These are phyloP conservation scores for Amphirosellinia nigrospora DNA, from an alignment of 495 filamentous ascomycete genomes.

Conservation along the genomic window DNA sequence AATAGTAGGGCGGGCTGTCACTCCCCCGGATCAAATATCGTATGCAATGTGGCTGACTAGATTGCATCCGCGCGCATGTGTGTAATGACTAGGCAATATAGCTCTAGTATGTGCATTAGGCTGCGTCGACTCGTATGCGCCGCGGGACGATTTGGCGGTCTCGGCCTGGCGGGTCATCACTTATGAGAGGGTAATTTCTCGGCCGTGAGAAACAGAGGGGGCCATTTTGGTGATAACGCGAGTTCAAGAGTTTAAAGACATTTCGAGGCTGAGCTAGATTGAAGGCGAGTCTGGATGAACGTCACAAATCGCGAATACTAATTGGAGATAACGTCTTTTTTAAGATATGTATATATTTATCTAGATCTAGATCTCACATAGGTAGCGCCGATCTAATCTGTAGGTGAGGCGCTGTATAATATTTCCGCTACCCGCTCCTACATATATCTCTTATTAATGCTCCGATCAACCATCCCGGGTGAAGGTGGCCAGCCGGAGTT, in stretches of 20 bases:
- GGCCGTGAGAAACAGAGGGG: constrained; percentile 2
- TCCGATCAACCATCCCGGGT: constrained; percentile 17
- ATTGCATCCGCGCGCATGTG: background rate
- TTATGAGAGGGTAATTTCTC: constrained; percentile 3
- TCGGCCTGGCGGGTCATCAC: constrained; percentile 10
- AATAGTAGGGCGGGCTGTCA: constrained; percentile 3
- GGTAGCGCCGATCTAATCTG: constrained; percentile 17
- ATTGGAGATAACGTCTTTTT: constrained; percentile 18
- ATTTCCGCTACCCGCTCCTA: constrained; percentile 21
- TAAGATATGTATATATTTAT: too few relatives aligned
- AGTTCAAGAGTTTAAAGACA: background rate
- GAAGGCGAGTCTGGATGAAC: background rate
- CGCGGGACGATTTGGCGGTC: constrained; percentile 18
- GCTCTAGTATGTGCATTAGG: constrained; percentile 4
- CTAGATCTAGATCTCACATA: constrained; percentile 26
- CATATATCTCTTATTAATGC: constrained; percentile 21
- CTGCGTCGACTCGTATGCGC: constrained; percentile 13
- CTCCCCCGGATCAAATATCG: background rate
- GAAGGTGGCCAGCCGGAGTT: constrained; percentile 12
- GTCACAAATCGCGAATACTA: background rate
- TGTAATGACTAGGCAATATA: background rate
- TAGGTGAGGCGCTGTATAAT: constrained; percentile 8
- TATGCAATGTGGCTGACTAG: constrained; percentile 12
- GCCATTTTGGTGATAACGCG: background rate
- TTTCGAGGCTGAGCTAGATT: constrained; percentile 3